Percentiles rank a stretch among this genome's conserved stretches.
These are phyloP conservation scores for Botryosphaeria dothidea DNA, from an alignment of 2,329 filamentous ascomycete genomes.

Conservation along the genomic window DNA sequence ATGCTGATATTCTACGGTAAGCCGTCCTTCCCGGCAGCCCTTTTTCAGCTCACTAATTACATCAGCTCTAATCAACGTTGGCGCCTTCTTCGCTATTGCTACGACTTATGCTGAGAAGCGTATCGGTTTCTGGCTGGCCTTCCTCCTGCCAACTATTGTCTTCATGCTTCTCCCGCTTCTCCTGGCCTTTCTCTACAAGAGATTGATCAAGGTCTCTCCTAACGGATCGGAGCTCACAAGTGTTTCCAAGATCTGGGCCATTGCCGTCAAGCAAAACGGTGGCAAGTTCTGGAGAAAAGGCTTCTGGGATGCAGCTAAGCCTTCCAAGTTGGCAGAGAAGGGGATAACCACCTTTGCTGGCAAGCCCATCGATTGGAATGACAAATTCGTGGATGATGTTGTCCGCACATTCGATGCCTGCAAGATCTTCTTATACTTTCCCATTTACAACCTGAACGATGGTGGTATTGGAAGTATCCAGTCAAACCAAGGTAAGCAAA, in stretches of 20 bases:
- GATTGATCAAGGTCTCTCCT: slow-evolving; percentile 33
- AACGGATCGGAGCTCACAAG: slow-evolving; percentile 36
- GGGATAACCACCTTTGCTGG: slow-evolving; percentile 22
- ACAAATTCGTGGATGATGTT: slow-evolving; percentile 40
- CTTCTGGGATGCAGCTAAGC: slow-evolving; percentile 37
- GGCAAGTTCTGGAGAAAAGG: slow-evolving; percentile 36
- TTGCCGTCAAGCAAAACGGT: slow-evolving; percentile 36
- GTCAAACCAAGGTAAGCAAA: slow-evolving; percentile 9
- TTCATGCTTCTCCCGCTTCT: slow-evolving; percentile 31
- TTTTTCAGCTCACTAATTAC: background rate
- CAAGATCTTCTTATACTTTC: slow-evolving; percentile 41
- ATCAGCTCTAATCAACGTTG: slow-evolving; percentile 27
- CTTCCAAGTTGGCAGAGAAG: slow-evolving; percentile 30
- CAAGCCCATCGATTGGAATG: slow-evolving; percentile 32
- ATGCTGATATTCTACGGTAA: slow-evolving; percentile 39
- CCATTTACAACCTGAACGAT: slow-evolving; percentile 41
- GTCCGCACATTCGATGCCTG: slow-evolving; percentile 35
- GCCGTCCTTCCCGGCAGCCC: background rate
- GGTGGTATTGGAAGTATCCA: slow-evolving; percentile 53
- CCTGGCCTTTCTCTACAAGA: slow-evolving; percentile 35
- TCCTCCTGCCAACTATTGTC: slow-evolving; percentile 36
- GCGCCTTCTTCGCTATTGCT: slow-evolving; percentile 38
- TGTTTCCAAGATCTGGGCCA: slow-evolving; percentile 35
- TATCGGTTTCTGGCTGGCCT: slow-evolving; percentile 43
- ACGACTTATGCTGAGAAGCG: slow-evolving; percentile 46